Conservation (phyloP, 1,139 yeast species). For the Geotrichum candidum region DNA sequence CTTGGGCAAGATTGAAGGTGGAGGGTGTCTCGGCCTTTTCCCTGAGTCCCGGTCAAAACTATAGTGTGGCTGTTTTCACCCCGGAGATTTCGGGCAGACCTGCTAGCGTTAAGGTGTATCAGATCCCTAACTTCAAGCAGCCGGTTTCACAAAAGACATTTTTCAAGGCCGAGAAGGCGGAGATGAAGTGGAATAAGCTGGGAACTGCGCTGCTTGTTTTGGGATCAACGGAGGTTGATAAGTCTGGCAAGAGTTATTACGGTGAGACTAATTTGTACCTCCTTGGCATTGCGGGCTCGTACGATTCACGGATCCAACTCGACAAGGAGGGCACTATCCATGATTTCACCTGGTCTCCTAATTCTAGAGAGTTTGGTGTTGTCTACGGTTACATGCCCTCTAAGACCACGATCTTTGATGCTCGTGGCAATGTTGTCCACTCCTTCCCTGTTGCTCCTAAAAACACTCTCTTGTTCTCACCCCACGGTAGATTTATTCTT, state of each 20-base stretch:
- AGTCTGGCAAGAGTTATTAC: conserved; percentile 88
- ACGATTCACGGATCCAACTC: conserved; percentile 80
- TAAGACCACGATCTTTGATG: conserved; percentile 88
- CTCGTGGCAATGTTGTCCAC: conserved; percentile 83
- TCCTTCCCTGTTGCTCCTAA: conserved; percentile 83
- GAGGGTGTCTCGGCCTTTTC: conserved; percentile 50
- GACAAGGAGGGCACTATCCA: conserved; percentile 95
- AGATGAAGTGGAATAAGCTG: conserved; percentile 84
- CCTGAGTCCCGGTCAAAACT: conserved; percentile 84
- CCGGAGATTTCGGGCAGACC: conserved; percentile 79
- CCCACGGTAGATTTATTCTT: conserved; percentile 84
- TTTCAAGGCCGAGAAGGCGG: conserved; percentile 93
- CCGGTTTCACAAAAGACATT: conserved; percentile 84
- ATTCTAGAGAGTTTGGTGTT: conserved; percentile 94
- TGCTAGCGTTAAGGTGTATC: conserved; percentile 78
- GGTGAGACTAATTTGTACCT: conserved; percentile 93
- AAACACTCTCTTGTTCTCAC: conserved; percentile 86
- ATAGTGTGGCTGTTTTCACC: conserved; percentile 85
- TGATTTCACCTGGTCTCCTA: conserved; percentile 96
- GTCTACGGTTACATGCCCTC: conserved; percentile 98
- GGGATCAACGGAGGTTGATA: conserved; percentile 93
- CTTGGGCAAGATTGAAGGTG: conserved; percentile 55
- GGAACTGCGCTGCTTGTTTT: conserved; percentile 93
- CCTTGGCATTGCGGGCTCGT: conserved; percentile 86
- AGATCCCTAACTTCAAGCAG: conserved; percentile 61